Percentiles rank a stretch among this genome's conserved stretches.
These are phyloP conservation scores for Phyllosticta citribraziliensis DNA, from an alignment of 2,329 filamentous ascomycete species.

Conservation along the genomic window DNA sequence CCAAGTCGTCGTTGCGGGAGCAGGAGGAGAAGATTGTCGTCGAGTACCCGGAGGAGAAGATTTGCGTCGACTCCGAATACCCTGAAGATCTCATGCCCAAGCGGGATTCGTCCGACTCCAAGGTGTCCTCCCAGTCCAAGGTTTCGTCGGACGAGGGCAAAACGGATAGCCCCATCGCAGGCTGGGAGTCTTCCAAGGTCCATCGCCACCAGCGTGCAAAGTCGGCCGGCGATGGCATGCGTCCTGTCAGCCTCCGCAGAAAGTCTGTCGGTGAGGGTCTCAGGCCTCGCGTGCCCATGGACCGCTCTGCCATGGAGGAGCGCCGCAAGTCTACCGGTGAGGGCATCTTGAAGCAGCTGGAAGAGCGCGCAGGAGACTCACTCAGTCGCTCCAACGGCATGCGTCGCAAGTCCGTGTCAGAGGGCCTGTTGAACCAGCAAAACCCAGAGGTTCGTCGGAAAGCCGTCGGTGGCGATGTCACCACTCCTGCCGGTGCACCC, in stretches of 20 bases:
- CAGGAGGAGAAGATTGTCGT: constrained; percentile 5
- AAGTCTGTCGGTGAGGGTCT: not conserved
- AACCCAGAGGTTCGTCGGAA: not conserved
- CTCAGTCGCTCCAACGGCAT: not conserved
- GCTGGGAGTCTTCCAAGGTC: not conserved
- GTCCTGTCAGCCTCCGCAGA: not conserved
- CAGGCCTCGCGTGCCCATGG: not conserved
- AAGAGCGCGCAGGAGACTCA: not conserved
- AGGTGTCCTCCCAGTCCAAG: not conserved
- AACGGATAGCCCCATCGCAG: not conserved
- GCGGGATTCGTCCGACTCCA: not conserved
- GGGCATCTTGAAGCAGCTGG: not conserved
- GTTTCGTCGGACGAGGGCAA: not conserved
- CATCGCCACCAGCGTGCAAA: not conserved
- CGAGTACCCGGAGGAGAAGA: not conserved
- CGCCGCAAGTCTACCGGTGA: not conserved
- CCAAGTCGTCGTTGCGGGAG: not conserved
- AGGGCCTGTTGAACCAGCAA: not conserved
- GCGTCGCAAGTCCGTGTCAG: not conserved
- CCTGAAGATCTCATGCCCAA: not conserved
- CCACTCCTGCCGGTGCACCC: not conserved
- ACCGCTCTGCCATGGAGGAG: not conserved
- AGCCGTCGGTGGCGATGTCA: not conserved
- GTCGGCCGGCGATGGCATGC: not conserved
- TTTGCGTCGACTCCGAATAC: not conserved